Evolutionary conservation across 345 rosid genomes (phyloP), one percentile per base, ranked within the genome.

Genomic region (Garcia nutans): DNA sequence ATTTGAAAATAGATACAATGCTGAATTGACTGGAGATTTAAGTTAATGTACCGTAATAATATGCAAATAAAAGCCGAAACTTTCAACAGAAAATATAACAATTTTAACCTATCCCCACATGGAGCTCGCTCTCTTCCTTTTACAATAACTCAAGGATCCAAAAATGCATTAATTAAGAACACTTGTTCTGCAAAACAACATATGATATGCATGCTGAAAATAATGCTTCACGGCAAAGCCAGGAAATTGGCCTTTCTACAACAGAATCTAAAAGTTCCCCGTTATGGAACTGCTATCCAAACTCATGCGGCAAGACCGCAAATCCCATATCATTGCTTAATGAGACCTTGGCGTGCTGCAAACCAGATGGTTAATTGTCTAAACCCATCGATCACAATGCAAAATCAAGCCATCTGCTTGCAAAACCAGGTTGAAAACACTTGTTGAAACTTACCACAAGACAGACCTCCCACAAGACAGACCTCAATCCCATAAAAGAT

Each of bases 381-480:
- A 61, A 26, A 37, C 47, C 19, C 8, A 3, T 10, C 11, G 70
- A 52, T 60, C 64, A 26, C 41, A 47, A 57, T 11, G 68, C 28
- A 33, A 63, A 2, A 63, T 19, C 28, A 33, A 8, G 23, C 64
- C 58, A 31, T 62, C 75, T 16, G 50, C 73, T 70, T 73, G 49
- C 67, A 59, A 57, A 49, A 24, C 71, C 74, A 57, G 49, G 67
- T 54, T 72, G 70, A 71, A 73, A 58, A 47, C 50, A 50, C 65
- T 60, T 24, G 57, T 26, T 45, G 26, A 52, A 76, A 37, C 22
- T 17, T 45, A 50, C 64, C 70, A 24, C 17, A 71, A 52, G 26
- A 10, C 12, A 57, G 67, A 50, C 49, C 54, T 70, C 74, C 64
- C 70, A 24, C 17, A 71, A 52, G 26, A 10, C 12, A 57, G 67